Conservation (phyloP, 805 yeast genomes). For the Suhomyces sp. region DNA sequence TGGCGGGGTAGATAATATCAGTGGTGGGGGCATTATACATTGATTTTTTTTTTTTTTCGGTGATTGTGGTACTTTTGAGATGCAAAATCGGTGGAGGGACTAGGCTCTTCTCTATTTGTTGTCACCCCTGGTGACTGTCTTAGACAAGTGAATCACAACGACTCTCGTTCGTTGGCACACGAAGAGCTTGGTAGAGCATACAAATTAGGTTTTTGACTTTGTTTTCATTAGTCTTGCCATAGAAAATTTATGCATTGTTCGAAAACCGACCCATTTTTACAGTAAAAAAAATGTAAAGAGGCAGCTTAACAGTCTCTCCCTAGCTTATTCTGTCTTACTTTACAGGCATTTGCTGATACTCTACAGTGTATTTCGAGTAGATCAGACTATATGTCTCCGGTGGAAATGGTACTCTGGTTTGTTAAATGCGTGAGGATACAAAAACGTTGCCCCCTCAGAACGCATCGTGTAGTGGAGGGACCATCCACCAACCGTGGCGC, state of each 20-base stretch:
- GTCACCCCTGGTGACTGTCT: background rate
- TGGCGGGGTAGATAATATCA: background rate
- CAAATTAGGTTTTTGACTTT: background rate
- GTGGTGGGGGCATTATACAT: background rate
- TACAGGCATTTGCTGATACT: too few relatives aligned
- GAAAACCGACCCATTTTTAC: background rate
- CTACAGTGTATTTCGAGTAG: too few relatives aligned
- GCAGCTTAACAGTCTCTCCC: too few relatives aligned
- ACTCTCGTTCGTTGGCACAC: background rate
- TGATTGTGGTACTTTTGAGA: background rate
- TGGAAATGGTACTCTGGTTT: background rate
- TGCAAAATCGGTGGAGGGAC: background rate
- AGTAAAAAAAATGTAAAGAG: too few relatives aligned
- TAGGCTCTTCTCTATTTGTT: background rate
- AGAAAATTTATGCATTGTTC: too few relatives aligned
- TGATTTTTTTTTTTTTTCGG: background rate
- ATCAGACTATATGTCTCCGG: too few relatives aligned
- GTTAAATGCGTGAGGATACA: too few relatives aligned
- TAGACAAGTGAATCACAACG: background rate
- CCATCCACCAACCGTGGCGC: background rate
- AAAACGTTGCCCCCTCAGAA: background rate
- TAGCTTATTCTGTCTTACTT: too few relatives aligned
- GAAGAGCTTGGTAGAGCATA: background rate
- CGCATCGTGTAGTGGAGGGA: background rate
- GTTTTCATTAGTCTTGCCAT: background rate